Base-by-base conservation (phyloP, 2,329 filamentous ascomycete species). In the Chaetoscypha palmicola region DNA sequence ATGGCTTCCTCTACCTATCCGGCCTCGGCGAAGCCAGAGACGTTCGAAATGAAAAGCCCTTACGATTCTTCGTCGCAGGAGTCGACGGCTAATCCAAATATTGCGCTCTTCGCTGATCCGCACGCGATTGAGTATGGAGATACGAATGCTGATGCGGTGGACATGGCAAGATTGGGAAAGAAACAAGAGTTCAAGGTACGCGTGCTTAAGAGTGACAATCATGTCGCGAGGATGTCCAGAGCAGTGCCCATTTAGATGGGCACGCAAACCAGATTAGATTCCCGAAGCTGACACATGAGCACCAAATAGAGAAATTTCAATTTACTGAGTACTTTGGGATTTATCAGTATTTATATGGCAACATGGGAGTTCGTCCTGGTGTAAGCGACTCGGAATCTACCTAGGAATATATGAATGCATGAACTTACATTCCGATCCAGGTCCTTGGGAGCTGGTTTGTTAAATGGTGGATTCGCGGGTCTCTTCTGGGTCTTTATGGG, bases 281-380 rank as follows among this genome's bases (percentile, higher is more conserved):
- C n/a, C n/a, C 21, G 47, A 20, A 54, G 20, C 5, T 19, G 4
- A 28, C 24, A 7, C 7, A 12, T 5, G 11, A 4, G 26, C 32
- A 66, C 57, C 55, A 64, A 38, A 67, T n/a, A 39, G n/a, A 7
- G 37, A n/a, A 39, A 64, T 48, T 70, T 68, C 50, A 59, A 62
- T 22, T 65, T 70, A 39, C 56, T 66, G 0, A 64, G 63, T n/a
- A 66, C 66, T 4, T 55, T 70, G 16, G 66, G 66, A 2, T 70
- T 70, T 47, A 64, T 65, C 1, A 64, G 62, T 14, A 66, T 68
- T 32, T 58, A 68, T 36, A 67, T 68, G 57, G 62, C 64, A 24
- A 69, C 67, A 3, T 70, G 67, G 67, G 67, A 69, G 52, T 63
- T 65, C 46, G 60, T 66, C 0, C 55, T 69, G 9, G 58, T 65